These are phyloP conservation scores for Malbranchea zuffiana DNA, from an alignment of 2,329 filamentous ascomycete genomes.

Conservation along the genomic window DNA sequence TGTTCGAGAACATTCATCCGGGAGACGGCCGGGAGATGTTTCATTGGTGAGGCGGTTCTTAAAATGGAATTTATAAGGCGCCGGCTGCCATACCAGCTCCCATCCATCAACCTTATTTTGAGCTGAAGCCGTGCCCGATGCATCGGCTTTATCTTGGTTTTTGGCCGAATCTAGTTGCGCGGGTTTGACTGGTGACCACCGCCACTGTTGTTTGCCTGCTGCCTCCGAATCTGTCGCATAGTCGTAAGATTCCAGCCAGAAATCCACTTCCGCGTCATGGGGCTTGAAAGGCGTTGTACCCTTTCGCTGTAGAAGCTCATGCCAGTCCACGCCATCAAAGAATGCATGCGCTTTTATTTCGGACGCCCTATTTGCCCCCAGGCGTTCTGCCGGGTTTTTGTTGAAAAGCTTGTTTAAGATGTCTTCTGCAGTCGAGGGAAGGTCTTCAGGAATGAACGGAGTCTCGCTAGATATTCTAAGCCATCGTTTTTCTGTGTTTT, in stretches of 20 bases:
- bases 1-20: too few species aligned
- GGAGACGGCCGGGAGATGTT: too few species aligned
- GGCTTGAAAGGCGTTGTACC: slow-evolving; percentile 5
- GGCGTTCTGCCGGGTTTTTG: slow-evolving; percentile 2
- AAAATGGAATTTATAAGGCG: slow-evolving; percentile 5
- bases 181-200: too few species aligned
- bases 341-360: slow-evolving; percentile 9
- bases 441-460: background rate
- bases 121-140: background rate
- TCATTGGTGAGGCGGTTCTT: slow-evolving; percentile 6
- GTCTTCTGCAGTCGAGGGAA: slow-evolving; percentile 4
- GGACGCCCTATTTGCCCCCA: slow-evolving; percentile 4
- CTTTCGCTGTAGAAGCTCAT: slow-evolving; percentile 4
- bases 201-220: too few species aligned
- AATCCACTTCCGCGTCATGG: too few species aligned
- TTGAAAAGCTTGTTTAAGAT: slow-evolving; percentile 4
- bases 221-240: too few species aligned
- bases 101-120: slow-evolving; percentile 1
- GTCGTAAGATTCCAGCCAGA: too few species aligned
- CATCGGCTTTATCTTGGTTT: background rate
- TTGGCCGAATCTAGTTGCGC: background rate
- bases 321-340: slow-evolving; percentile 5
- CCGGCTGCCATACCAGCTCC: slow-evolving; percentile 6
- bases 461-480: too few species aligned
- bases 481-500: too few species aligned